Percentiles rank a stretch among this genome's conserved stretches.
Evolutionary conservation across 257 asterid genomes (phyloP).

Genomic region (Rauvolfia tetraphylla): DNA sequence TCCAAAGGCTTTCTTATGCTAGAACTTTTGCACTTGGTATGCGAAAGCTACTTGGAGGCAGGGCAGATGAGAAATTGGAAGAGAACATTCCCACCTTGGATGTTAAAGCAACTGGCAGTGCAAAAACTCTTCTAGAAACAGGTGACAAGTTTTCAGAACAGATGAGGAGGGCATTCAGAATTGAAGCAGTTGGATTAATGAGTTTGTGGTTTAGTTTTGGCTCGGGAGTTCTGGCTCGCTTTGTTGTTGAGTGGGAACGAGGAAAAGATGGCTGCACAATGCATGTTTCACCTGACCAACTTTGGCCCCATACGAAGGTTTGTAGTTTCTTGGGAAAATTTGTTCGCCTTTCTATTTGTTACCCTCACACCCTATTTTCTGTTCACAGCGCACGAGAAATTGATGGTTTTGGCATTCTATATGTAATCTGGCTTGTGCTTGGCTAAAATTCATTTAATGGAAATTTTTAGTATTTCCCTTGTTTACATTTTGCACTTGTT

Average conservation of each 20-base stretch:
- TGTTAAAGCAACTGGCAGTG: slow-evolving; percentile 50
- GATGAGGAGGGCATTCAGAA: slow-evolving; percentile 81
- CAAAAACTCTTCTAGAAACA: slow-evolving; percentile 44
- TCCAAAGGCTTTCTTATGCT: slow-evolving; percentile 92
- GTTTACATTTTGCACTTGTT: not conserved
- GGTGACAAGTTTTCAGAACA: slow-evolving; percentile 75
- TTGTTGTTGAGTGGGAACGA: slow-evolving; percentile 98
- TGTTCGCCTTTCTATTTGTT: not conserved
- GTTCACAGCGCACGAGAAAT: not conserved
- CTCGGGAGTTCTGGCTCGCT: slow-evolving; percentile 90
- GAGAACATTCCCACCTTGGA: slow-evolving; percentile 52
- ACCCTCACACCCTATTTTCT: not conserved
- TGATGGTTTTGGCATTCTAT: not conserved
- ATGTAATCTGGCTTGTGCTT: not conserved
- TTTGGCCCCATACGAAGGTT: slow-evolving; percentile 99
- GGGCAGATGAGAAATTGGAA: slow-evolving; percentile 76
- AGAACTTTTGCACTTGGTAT: slow-evolving; percentile 83
- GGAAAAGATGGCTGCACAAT: slow-evolving; percentile 97
- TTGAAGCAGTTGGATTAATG: slow-evolving; percentile 96
- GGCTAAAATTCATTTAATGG: not conserved
- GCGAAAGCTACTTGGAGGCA: slow-evolving; percentile 83
- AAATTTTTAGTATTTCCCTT: not conserved
- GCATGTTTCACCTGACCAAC: slow-evolving; percentile 99
- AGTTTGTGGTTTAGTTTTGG: slow-evolving; percentile 99
- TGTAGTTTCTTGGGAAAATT: slow-evolving; percentile 11